These are phyloP conservation scores for Thelonectria discophora DNA, from an alignment of 2,329 filamentous ascomycete species.

Conservation along the genomic window DNA sequence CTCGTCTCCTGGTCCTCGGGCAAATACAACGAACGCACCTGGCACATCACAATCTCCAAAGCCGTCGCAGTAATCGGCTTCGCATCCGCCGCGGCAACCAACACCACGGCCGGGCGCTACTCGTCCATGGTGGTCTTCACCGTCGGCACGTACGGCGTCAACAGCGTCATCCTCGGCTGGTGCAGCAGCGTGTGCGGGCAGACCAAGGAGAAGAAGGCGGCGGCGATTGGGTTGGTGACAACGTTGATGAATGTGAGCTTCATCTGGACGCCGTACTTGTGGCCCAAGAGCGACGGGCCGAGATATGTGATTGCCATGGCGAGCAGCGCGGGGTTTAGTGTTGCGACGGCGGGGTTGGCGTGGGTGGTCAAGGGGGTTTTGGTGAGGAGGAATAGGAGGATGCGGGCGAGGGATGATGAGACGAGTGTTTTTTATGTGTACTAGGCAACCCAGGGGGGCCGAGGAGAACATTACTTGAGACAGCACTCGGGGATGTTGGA, in stretches of 20 bases:
- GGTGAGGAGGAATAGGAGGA: slow-evolving; percentile 48
- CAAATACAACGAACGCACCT: slow-evolving; percentile 55
- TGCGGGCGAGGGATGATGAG: slow-evolving; percentile 36
- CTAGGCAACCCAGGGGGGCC: too few relatives aligned
- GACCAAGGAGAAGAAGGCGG: slow-evolving; percentile 57
- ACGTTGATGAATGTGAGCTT: slow-evolving; percentile 27
- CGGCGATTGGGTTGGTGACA: slow-evolving; percentile 46
- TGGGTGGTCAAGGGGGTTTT: slow-evolving; percentile 50
- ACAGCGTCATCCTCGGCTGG: slow-evolving; percentile 57
- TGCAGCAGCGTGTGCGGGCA: slow-evolving; percentile 51
- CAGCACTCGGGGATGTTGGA: too few relatives aligned
- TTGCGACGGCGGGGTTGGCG: slow-evolving; percentile 48
- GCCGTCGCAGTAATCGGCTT: slow-evolving; percentile 47
- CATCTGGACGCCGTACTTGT: slow-evolving; percentile 31
- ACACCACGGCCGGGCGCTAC: slow-evolving; percentile 31
- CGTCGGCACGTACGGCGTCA: slow-evolving; percentile 51
- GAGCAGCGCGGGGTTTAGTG: slow-evolving; percentile 36
- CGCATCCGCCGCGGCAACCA: slow-evolving; percentile 38
- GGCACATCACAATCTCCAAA: slow-evolving; percentile 56
- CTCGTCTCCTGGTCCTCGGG: slow-evolving; percentile 51
- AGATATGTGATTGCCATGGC: slow-evolving; percentile 31
- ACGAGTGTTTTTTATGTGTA: slow-evolving; percentile 43
- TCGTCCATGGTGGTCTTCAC: slow-evolving; percentile 50
- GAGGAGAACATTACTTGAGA: too few relatives aligned
- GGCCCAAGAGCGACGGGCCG: slow-evolving; percentile 25